Base-by-base conservation (phyloP, 2,329 filamentous ascomycete species). In the Parastagonospora nodorum region DNA sequence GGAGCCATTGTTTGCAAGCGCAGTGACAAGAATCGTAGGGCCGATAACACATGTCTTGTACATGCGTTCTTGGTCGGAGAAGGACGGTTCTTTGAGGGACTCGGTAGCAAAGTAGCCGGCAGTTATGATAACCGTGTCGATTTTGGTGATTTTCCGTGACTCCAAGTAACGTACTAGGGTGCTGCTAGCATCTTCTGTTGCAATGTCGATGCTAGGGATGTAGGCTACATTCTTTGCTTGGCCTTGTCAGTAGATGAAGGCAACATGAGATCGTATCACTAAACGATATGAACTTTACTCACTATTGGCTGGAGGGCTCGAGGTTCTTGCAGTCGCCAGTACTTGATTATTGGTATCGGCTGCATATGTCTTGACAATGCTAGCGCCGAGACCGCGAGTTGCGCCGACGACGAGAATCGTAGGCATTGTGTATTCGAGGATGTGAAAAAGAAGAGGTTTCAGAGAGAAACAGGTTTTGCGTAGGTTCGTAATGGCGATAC, bases 71-170 rank as follows among this genome's bases (percentile, higher is more conserved):
- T 90, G 79, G 29, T 84, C 83, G 27, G 84, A 81, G 80, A 85
- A 90, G 54, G 85, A 81, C 0, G 86, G 87, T 2, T 84, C 78
- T 44, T 80, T 74, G 50, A 89, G 84, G 53, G 84, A 81, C 61
- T 90, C 88, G 2, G 82, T 85, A 15, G 78, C 80, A 63, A 91
- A 90, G 68, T 87, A 84, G 7, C 88, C 87, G 0, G 88, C 87
- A 2, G 84, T 84, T 60, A 90, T 84, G 63, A 90, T 83, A 67
- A 87, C 71, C 4, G 76, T 72, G 55, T 76, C 69, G 39, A 75
- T 37, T 12, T 61, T 52, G 2, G 57, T 41, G n/a, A 77, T 69
- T 10, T 78, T 77, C 15, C 80, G 68, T 7, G 76, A 68, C 43
- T 75, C 72, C 42, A 85, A 69, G 58, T 79, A 75, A 12, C 72